Percentiles rank a stretch among this genome's conserved stretches.
phyloP scores from a whole-genome alignment of 2,329 filamentous ascomycete genomes.

The Huntiella moniliformis region DNA sequence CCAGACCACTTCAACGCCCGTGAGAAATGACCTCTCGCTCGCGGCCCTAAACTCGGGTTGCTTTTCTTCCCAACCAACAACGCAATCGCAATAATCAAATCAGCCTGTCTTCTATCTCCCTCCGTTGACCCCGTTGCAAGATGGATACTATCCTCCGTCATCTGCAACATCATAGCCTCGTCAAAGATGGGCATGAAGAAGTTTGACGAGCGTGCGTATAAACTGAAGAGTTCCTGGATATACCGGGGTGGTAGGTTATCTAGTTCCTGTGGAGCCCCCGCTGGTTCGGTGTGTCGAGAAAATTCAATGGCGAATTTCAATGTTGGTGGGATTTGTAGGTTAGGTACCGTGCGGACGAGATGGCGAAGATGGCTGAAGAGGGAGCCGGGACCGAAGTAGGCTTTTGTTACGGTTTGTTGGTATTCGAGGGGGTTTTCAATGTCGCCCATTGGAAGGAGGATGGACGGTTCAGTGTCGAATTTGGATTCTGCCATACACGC shows the following conservation, averaged over 20 bases:
- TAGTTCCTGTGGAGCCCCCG: not conserved
- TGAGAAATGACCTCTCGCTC: not conserved
- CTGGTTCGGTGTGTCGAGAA: not conserved
- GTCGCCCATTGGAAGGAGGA: not conserved
- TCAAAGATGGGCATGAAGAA: constrained; percentile 3
- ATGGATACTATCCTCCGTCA: not conserved
- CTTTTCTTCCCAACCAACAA: constrained; percentile 6
- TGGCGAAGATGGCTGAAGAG: not conserved
- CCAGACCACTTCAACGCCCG: not conserved
- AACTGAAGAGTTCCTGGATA: not conserved
- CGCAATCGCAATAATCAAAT: constrained; percentile 11
- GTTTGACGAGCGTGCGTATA: constrained; percentile 3
- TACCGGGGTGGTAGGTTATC: not conserved
- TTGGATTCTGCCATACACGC: not conserved
- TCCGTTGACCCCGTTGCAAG: not conserved
- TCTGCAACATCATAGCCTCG: not conserved
- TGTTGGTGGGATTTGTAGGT: not conserved
- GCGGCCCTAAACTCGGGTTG: constrained; percentile 1
- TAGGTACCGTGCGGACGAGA: not conserved
- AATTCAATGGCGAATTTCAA: not conserved
- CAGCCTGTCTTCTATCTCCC: not conserved
- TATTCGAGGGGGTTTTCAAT: not conserved
- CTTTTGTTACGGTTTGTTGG: not conserved
- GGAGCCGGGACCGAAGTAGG: constrained; percentile 6
- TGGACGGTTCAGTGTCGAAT: not conserved